phyloP scores from a whole-genome alignment of 2,329 filamentous ascomycete species.

The Paecilomyces sp. region DNA sequence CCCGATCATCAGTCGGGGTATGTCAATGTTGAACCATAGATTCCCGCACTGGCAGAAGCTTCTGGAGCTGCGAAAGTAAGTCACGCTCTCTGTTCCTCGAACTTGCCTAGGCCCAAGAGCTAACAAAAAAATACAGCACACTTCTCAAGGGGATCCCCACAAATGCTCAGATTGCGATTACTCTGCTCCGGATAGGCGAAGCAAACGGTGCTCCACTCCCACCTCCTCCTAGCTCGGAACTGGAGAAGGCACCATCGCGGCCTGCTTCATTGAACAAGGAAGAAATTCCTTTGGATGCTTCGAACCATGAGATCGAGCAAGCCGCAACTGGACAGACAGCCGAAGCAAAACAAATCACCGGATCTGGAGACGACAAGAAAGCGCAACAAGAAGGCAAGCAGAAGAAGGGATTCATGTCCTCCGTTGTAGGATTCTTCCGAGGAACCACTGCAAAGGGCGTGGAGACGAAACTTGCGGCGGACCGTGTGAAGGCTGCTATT shows the following conservation, averaged over 20 bases:
- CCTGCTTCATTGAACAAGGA: conserved; percentile 48
- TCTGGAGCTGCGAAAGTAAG: conserved; percentile 60
- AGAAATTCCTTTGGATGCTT: conserved; percentile 54
- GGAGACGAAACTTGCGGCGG: conserved; percentile 63
- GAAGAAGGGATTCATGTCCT: conserved; percentile 36
- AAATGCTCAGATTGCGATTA: conserved; percentile 76
- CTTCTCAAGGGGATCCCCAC: conserved; percentile 76
- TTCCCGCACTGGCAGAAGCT: conserved; percentile 69
- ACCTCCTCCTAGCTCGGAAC: conserved; percentile 44
- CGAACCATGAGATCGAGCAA: conserved; percentile 57
- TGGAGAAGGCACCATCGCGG: conserved; percentile 40
- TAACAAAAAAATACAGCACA: conserved; percentile 40
- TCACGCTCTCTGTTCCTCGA: background rate
- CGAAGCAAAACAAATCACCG: background rate
- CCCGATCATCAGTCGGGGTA: conserved; percentile 57
- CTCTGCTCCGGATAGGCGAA: conserved; percentile 73
- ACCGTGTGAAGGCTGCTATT: conserved; percentile 60
- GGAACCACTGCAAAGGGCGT: conserved; percentile 63
- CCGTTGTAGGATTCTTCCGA: conserved; percentile 61
- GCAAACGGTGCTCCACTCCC: conserved; percentile 72
- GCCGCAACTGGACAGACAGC: conserved; percentile 41
- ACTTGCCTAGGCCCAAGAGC: background rate
- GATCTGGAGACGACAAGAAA: too few species aligned
- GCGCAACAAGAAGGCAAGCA: background rate
- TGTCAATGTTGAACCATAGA: conserved; percentile 42